These are phyloP conservation scores for Ceratorhiza oryzae-sativae DNA, from an alignment of 1,284 basidiomycete genomes.

Conservation along the genomic window DNA sequence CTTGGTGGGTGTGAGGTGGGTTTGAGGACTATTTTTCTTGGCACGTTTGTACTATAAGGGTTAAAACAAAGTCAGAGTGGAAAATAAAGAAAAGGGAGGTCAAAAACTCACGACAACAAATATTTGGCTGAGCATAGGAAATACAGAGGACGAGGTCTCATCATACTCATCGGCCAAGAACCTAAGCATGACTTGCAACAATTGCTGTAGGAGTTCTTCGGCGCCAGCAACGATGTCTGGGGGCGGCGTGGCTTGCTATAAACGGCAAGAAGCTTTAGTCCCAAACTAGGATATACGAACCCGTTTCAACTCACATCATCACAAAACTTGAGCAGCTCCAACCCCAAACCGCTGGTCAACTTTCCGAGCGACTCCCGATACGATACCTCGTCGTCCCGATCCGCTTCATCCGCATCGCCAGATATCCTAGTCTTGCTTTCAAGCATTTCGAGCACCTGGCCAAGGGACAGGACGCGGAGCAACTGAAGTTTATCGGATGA, in stretches of 20 bases:
- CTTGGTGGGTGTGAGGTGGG: slow-evolving; percentile 70
- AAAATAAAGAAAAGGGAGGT: slow-evolving; percentile 20
- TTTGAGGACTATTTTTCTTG: slow-evolving; percentile 71
- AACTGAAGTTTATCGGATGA: slow-evolving; percentile 90
- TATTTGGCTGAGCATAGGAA: slow-evolving; percentile 78
- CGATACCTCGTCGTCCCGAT: slow-evolving; percentile 68
- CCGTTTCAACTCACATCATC: slow-evolving; percentile 69
- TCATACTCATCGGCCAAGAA: slow-evolving; percentile 92
- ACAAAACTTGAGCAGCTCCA: slow-evolving; percentile 83
- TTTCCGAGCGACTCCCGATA: slow-evolving; percentile 91
- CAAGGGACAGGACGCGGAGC: slow-evolving; percentile 87
- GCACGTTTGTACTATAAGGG: slow-evolving; percentile 80
- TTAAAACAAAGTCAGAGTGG: slow-evolving; percentile 32
- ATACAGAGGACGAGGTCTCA: slow-evolving; percentile 84
- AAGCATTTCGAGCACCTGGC: slow-evolving; percentile 78
- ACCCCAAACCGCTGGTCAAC: slow-evolving; percentile 81
- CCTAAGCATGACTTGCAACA: slow-evolving; percentile 83
- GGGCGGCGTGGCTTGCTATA: slow-evolving; percentile 23
- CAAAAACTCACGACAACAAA: slow-evolving; percentile 69
- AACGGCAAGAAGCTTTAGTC: background rate
- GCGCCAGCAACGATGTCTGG: slow-evolving; percentile 71
- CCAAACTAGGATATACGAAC: slow-evolving; percentile 12
- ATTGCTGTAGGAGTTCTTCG: slow-evolving; percentile 67
- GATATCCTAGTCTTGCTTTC: slow-evolving; percentile 77
- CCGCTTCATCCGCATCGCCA: slow-evolving; percentile 71